Evolutionary conservation across 2,329 filamentous ascomycete genomes (phyloP).

Genomic region (Colletotrichum echinochloae): DNA sequence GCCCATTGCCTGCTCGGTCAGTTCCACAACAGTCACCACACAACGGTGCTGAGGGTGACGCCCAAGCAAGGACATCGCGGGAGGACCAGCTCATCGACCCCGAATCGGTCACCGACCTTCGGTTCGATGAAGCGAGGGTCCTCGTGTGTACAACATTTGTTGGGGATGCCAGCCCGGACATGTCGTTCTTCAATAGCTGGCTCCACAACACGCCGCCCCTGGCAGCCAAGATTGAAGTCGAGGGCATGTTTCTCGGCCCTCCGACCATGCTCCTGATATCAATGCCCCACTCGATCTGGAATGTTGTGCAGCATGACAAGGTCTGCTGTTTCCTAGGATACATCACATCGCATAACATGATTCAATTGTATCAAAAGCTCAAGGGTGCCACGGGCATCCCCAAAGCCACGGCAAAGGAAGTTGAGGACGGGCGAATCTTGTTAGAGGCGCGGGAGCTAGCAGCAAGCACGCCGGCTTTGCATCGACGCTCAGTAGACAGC

Average conservation of each 20-base stretch:
- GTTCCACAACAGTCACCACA: slow-evolving; percentile 48
- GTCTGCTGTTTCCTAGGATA: slow-evolving; percentile 75
- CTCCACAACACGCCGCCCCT: slow-evolving; percentile 69
- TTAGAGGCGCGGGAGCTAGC: slow-evolving; percentile 64
- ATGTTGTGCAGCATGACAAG: slow-evolving; percentile 73
- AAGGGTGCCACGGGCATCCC: slow-evolving; percentile 60
- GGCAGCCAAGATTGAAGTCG: slow-evolving; percentile 70
- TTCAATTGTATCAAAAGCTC: slow-evolving; percentile 71
- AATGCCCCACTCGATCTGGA: slow-evolving; percentile 74
- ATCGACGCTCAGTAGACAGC: slow-evolving; percentile 35
- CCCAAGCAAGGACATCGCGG: slow-evolving; percentile 43
- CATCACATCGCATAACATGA: slow-evolving; percentile 76
- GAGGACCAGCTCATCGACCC: slow-evolving; percentile 60
- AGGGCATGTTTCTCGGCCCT: slow-evolving; percentile 76
- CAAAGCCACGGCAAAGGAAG: slow-evolving; percentile 62
- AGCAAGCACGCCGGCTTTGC: slow-evolving; percentile 50
- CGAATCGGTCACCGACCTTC: slow-evolving; percentile 64
- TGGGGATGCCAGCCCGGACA: slow-evolving; percentile 73
- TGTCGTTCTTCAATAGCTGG: slow-evolving; percentile 76
- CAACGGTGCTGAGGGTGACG: slow-evolving; percentile 39
- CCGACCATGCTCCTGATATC: slow-evolving; percentile 75
- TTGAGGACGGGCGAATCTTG: slow-evolving; percentile 69
- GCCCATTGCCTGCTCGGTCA: slow-evolving; percentile 55
- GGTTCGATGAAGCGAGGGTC: slow-evolving; percentile 72
- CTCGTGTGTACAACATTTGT: slow-evolving; percentile 76